A percentile compares a stretch with the other conserved stretches of the same genome.
Conservation (phyloP, 2,329 filamentous ascomycete genomes). For the Epichloe festucae region DNA sequence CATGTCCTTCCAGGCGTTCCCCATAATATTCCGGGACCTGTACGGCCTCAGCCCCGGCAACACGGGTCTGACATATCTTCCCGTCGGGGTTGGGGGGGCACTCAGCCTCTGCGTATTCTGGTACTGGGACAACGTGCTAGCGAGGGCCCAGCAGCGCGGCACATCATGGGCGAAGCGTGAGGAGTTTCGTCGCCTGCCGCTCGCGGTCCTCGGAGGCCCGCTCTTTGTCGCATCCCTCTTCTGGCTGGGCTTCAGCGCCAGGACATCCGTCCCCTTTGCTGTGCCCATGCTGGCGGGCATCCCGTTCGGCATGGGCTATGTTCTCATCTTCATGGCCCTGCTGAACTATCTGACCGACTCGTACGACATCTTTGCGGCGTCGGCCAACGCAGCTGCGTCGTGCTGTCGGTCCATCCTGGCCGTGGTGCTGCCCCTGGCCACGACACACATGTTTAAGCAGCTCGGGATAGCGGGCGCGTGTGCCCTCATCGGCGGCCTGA, state of each 20-base stretch:
- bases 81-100: conserved; percentile 50
- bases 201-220: conserved; percentile 60
- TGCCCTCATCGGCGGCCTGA: conserved; percentile 36
- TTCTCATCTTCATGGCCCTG: conserved; percentile 50
- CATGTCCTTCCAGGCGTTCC: conserved; percentile 68
- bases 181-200: conserved; percentile 56
- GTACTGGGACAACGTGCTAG: conserved; percentile 50
- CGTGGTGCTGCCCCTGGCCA: conserved; percentile 51
- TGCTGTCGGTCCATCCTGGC: conserved; percentile 90
- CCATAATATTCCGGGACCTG: conserved; percentile 50
- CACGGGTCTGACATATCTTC: conserved; percentile 54
- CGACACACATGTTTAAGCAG: conserved; percentile 33
- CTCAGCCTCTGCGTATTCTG: conserved; percentile 49
- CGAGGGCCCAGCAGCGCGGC: conserved; percentile 33
- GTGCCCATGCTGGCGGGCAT: conserved; percentile 48
- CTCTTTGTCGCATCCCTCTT: conserved; percentile 45
- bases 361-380: conserved; percentile 53
- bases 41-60: conserved; percentile 53
- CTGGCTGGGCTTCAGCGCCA: conserved; percentile 51
- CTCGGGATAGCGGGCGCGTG: conserved; percentile 37
- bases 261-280: conserved; percentile 33
- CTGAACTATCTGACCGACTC: conserved; percentile 56
- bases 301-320: conserved; percentile 48
- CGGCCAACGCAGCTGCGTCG: conserved; percentile 72
- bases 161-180: conserved; percentile 48